Evolutionary conservation across 257 asterid species (phyloP).

Genomic region (Solanum appendiculatum): DNA sequence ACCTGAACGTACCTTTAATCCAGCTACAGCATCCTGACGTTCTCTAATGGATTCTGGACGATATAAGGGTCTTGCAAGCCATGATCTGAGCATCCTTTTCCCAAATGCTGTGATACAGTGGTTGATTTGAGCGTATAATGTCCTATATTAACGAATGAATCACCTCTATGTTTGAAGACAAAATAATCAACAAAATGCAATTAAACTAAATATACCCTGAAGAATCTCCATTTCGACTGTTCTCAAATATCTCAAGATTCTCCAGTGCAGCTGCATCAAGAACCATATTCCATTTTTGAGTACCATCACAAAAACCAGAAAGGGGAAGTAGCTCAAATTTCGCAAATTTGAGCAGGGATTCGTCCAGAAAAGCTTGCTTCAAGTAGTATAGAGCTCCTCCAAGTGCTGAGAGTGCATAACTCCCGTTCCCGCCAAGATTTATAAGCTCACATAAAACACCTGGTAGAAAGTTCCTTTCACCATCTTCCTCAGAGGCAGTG

Average conservation of each 20-base stretch:
- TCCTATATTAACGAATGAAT: conserved; percentile 30
- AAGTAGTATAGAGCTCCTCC: conserved; percentile 88
- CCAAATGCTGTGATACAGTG: conserved; percentile 90
- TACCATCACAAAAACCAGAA: conserved; percentile 56
- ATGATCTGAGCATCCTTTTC: conserved; percentile 70
- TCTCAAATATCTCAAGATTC: conserved; percentile 94
- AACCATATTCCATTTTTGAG: conserved; percentile 66
- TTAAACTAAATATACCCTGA: conserved; percentile 54
- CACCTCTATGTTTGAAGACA: neutral
- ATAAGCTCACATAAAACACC: conserved; percentile 53
- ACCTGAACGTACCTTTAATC: conserved; percentile 52
- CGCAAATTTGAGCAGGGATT: conserved; percentile 74
- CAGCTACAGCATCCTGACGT: conserved; percentile 94
- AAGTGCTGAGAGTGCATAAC: conserved; percentile 84
- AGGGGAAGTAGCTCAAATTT: conserved; percentile 82
- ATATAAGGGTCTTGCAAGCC: conserved; percentile 94
- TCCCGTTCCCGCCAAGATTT: conserved; percentile 66
- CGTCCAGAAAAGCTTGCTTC: conserved; percentile 85
- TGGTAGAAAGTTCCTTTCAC: conserved; percentile 41
- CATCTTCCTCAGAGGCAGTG: conserved; percentile 24
- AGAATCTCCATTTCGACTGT: conserved; percentile 79
- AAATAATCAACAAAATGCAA: neutral
- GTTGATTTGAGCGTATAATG: conserved; percentile 74
- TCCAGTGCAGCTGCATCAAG: conserved; percentile 94
- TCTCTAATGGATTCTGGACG: conserved; percentile 63